Evolutionary conservation across 2,329 filamentous ascomycete genomes (phyloP), one percentile per base, ranked within the genome.

Genomic region (Rhexocercosporidium sp.): DNA sequence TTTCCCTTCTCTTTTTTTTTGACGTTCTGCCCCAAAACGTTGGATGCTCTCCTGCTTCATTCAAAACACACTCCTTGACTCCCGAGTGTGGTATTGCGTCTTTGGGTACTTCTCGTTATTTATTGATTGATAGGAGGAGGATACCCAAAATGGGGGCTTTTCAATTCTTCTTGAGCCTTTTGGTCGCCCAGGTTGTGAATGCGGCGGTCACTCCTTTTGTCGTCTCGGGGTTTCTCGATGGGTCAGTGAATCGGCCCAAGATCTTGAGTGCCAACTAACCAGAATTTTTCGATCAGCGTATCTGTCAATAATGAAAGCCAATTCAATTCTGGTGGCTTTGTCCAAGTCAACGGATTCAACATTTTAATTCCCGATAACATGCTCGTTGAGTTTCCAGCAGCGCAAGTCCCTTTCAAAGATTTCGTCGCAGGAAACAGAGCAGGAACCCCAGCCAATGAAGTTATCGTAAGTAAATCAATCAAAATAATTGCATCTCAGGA

Each of bases 301-400:
- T 53, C 49, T 27, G 49, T 53, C 22, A 53, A 53, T 31, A 53
- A 53, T 53, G 22, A 8, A 53, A 53, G 49, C 27, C 22, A 25
- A 27, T 53, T 53, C 49, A 53, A 53, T 53, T 53, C 49, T 53
- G 49, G 49, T 31, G 49, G 49, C 27, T 53, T 53, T 53, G 49
- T 53, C 27, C 49, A 53, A 53, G 27, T 53, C 49, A 53, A 53
- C 27, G 49, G 49, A 14, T 53, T 53, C 49, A 53, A 53, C 27
- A 27, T 53, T 31, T 31, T 53, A 12, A 53, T 53, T 53, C 49
- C 49, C 20, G 49, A 53, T 53, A 53, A 53, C 49, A 27, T 53
- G 49, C 49, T 53, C 27, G 49, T 53, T 25, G 49, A 53, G 49
- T 53, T 53, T 53, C 49, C 49, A 27, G 49, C 49, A 53, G 49